Conservation (phyloP, 225 moss, liverwort and hornwort genomes). For the Sphagnum contortum region DNA sequence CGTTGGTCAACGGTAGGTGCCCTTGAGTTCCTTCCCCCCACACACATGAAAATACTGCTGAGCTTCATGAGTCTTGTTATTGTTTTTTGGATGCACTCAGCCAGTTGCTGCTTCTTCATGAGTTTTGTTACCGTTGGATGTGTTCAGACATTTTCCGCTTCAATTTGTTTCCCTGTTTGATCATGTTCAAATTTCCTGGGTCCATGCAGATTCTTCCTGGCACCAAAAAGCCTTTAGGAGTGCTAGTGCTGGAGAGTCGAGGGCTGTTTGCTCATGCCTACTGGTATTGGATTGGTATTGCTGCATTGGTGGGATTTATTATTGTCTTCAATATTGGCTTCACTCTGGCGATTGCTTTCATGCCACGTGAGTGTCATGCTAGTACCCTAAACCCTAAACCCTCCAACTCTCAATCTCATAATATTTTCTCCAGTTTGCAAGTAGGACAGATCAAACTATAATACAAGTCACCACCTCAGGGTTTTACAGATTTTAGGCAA, state of each 20-base stretch:
- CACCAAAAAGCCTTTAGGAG: conserved; percentile 15
- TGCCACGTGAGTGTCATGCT: conserved; percentile 32
- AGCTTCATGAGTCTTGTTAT: not conserved
- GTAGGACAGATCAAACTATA: not conserved
- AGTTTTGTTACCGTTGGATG: not conserved
- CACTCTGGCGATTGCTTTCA: conserved; percentile 40
- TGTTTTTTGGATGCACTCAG: not conserved
- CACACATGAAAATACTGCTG: not conserved
- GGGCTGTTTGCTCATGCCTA: conserved; percentile 24
- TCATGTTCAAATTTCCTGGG: not conserved
- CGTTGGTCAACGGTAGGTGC: conserved; percentile 47
- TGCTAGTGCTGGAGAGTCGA: conserved; percentile 11
- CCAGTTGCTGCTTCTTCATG: no score
- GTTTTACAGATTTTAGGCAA: no score
- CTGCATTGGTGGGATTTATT: conserved; percentile 35
- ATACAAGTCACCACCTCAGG: no score
- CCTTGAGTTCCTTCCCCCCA: conserved; percentile 8
- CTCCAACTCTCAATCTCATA: not conserved
- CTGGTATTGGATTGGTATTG: conserved; percentile 51
- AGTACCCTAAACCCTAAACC: not conserved
- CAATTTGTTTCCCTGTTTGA: not conserved
- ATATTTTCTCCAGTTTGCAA: not conserved
- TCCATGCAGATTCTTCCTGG: conserved; percentile 16
- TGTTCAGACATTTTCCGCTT: not conserved
- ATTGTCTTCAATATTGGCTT: conserved; percentile 49